Conservation (phyloP, 768 basidiomycete genomes). For the Tylopilus plumbeoviolaceoides region DNA sequence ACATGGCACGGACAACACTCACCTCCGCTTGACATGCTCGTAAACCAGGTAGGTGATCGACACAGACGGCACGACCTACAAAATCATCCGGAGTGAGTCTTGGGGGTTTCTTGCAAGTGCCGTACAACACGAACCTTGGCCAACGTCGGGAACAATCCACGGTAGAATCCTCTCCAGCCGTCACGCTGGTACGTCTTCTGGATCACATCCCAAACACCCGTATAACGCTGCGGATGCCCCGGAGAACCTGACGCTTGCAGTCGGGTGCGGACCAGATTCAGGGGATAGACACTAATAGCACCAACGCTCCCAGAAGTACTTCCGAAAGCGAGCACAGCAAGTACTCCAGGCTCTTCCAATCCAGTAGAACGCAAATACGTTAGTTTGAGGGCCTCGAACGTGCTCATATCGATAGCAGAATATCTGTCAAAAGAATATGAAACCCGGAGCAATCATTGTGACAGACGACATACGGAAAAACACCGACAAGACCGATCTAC, state of each 20-base stretch:
- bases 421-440: conserved; percentile 43
- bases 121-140: conserved; percentile 61
- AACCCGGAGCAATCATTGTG: background rate
- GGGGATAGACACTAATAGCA: conserved; percentile 88
- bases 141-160: conserved; percentile 85
- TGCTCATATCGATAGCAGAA: conserved; percentile 96
- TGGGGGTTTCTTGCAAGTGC: background rate
- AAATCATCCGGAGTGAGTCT: conserved; percentile 7
- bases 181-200: conserved; percentile 76
- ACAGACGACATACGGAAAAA: conserved; percentile 74
- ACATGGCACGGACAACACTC: conserved; percentile 19
- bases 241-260: conserved; percentile 95
- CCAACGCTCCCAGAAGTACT: conserved; percentile 92
- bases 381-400: conserved; percentile 93
- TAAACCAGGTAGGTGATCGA: conserved; percentile 97
- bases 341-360: conserved; percentile 83
- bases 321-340: conserved; percentile 86
- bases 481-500: conserved; percentile 91
- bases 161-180: conserved; percentile 93
- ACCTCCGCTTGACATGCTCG: conserved; percentile 81
- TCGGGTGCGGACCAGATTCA: conserved; percentile 89
- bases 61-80: conserved; percentile 88
- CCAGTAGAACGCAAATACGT: conserved; percentile 84
- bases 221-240: conserved; percentile 89
- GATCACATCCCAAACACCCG: conserved; percentile 82